Evolutionary conservation across 1,284 basidiomycete genomes (phyloP).

Genomic region (Puccinia hordei): DNA sequence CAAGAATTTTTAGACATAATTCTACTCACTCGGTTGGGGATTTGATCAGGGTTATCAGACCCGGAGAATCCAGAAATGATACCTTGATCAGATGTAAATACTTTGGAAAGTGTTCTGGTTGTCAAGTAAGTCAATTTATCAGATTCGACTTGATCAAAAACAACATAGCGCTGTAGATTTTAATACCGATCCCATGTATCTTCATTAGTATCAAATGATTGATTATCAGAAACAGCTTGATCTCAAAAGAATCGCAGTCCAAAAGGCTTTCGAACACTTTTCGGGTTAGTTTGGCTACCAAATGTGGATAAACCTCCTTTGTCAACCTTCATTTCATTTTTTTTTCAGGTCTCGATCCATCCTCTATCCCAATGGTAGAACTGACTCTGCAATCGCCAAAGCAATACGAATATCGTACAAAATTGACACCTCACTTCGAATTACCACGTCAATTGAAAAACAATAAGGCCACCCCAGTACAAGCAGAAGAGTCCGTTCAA

Average conservation of each 20-base stretch:
- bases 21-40: constrained; percentile 75
- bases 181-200: too few species aligned
- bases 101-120: constrained; percentile 71
- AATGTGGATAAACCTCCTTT: constrained; percentile 51
- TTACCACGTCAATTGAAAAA: constrained; percentile 65
- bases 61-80: constrained; percentile 62
- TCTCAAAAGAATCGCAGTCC: constrained; percentile 82
- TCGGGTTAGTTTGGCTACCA: constrained; percentile 69
- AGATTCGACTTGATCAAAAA: too few species aligned
- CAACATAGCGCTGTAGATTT: too few species aligned
- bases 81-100: constrained; percentile 73
- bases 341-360: constrained; percentile 65
- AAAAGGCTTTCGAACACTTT: constrained; percentile 79
- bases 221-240: constrained; percentile 82
- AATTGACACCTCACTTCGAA: constrained; percentile 96
- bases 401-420: constrained; percentile 90
- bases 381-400: constrained; percentile 81
- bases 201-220: constrained; percentile 68
- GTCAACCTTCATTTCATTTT: constrained; percentile 45
- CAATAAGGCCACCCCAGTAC: constrained; percentile 53
- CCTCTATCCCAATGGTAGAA: constrained; percentile 69
- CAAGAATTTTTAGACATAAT: constrained; percentile 68
- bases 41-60: constrained; percentile 70
- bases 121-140: constrained; percentile 29
- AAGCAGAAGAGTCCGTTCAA: background rate